A percentile compares a stretch with the other conserved stretches of the same genome.
These are phyloP conservation scores for Solanum ossicruentum DNA, from an alignment of 257 asterid genomes.

Conservation along the genomic window DNA sequence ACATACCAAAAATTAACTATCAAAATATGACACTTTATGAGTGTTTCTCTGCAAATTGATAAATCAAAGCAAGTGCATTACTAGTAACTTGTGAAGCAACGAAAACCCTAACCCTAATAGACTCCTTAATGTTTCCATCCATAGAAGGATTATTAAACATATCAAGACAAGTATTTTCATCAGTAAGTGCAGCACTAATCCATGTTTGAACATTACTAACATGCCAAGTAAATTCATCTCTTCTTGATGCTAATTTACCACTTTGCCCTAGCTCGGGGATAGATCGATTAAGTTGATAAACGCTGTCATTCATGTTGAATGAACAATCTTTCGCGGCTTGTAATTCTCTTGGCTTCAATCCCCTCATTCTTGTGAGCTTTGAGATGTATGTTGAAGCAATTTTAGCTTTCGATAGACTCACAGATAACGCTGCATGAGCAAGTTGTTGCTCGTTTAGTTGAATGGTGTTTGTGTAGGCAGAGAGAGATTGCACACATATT, in stretches of 20 bases:
- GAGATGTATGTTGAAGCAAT: slow-evolving; percentile 20
- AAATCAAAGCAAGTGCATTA: slow-evolving; percentile 58
- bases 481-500: slow-evolving; percentile 38
- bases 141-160: slow-evolving; percentile 46
- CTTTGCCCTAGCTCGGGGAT: slow-evolving; percentile 31
- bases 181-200: slow-evolving; percentile 78
- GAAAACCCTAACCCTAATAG: slow-evolving; percentile 39
- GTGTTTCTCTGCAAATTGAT: slow-evolving; percentile 44
- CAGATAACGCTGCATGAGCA: slow-evolving; percentile 35
- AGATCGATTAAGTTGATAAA: slow-evolving; percentile 42
- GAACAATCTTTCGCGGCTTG: slow-evolving; percentile 46
- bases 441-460: slow-evolving; percentile 31
- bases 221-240: slow-evolving; percentile 34
- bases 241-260: slow-evolving; percentile 7
- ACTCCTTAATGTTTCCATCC: slow-evolving; percentile 36
- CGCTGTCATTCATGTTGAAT: slow-evolving; percentile 27
- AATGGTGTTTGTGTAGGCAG: slow-evolving; percentile 22
- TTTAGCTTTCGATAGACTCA: slow-evolving; percentile 33
- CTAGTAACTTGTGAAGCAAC: slow-evolving; percentile 57
- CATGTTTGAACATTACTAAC: slow-evolving; percentile 54
- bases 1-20: neutral
- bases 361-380: slow-evolving; percentile 13
- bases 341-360: slow-evolving; percentile 24
- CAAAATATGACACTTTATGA: neutral
- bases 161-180: slow-evolving; percentile 45